Conservation (phyloP, 345 rosid species). For the Citrus maxima region DNA sequence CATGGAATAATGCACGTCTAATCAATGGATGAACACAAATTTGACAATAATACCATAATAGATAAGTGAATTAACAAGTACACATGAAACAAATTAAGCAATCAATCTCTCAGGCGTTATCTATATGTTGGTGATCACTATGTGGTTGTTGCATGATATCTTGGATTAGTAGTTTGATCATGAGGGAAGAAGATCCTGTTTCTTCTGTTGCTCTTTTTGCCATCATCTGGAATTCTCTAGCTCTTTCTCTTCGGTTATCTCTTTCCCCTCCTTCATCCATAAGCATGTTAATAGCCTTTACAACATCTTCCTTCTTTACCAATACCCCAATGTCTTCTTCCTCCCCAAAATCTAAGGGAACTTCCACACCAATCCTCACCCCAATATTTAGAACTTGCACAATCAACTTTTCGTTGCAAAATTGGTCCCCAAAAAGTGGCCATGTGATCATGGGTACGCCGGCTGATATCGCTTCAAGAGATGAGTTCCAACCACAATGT, state of each 20-base stretch:
- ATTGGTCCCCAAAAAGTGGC: slow-evolving; percentile 33
- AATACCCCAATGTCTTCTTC: slow-evolving; percentile 21
- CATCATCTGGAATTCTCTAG: slow-evolving; percentile 17
- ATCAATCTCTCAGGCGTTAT: too few relatives aligned
- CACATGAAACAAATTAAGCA: too few relatives aligned
- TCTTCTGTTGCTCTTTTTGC: slow-evolving; percentile 21
- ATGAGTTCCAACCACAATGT: slow-evolving; percentile 40
- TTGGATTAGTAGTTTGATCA: too few relatives aligned
- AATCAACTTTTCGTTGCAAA: slow-evolving; percentile 26
- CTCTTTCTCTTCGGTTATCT: slow-evolving; percentile 23
- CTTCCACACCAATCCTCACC: slow-evolving; percentile 21
- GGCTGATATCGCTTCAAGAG: slow-evolving; percentile 21
- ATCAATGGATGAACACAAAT: too few relatives aligned
- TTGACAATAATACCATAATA: too few relatives aligned
- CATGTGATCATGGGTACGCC: slow-evolving; percentile 32
- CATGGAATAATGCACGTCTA: too few relatives aligned
- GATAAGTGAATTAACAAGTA: too few relatives aligned
- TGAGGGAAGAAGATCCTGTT: slow-evolving; percentile 29
- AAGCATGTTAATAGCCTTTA: slow-evolving; percentile 8
- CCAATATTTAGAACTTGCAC: slow-evolving; percentile 23
- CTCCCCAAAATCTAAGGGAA: slow-evolving; percentile 9
- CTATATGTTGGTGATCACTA: too few relatives aligned
- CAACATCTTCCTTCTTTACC: slow-evolving; percentile 23
- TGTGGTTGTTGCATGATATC: too few relatives aligned
- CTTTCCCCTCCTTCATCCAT: slow-evolving; percentile 25